These are phyloP conservation scores for Acanthamoeba castellanii DNA, from an alignment of 208 protist species.

Conservation along the genomic window DNA sequence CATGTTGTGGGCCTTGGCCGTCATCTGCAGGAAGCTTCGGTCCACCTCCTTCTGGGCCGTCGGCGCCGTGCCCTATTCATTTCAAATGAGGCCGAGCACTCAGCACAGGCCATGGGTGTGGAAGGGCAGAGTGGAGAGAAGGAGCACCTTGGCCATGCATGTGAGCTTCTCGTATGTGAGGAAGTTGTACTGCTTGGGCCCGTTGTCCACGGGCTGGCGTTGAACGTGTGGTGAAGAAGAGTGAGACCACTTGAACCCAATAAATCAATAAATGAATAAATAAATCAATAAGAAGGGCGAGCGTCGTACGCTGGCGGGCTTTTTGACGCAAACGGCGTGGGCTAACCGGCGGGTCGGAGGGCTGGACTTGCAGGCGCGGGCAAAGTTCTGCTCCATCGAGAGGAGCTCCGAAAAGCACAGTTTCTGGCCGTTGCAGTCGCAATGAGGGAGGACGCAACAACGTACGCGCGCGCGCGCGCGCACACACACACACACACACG, in stretches of 20 bases:
- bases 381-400: background rate
- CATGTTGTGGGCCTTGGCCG: background rate
- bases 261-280: too few species aligned
- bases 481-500: background rate
- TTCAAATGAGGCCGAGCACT: too few species aligned
- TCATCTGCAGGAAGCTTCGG: background rate
- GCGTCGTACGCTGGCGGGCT: background rate
- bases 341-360: background rate
- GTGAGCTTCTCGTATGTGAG: background rate
- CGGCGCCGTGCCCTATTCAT: background rate
- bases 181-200: background rate
- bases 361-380: background rate
- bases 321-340: background rate
- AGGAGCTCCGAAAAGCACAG: background rate
- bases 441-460: background rate
- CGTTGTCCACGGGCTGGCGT: background rate
- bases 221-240: too few species aligned
- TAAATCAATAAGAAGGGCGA: background rate
- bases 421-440: background rate
- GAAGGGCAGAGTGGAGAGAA: background rate
- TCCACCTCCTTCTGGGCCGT: conserved; percentile 48
- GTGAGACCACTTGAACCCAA: too few species aligned
- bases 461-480: background rate
- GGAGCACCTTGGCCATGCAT: background rate
- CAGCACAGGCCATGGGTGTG: background rate